phyloP scores from a whole-genome alignment of 1,284 basidiomycete genomes.

The Tylopilus sp. region DNA sequence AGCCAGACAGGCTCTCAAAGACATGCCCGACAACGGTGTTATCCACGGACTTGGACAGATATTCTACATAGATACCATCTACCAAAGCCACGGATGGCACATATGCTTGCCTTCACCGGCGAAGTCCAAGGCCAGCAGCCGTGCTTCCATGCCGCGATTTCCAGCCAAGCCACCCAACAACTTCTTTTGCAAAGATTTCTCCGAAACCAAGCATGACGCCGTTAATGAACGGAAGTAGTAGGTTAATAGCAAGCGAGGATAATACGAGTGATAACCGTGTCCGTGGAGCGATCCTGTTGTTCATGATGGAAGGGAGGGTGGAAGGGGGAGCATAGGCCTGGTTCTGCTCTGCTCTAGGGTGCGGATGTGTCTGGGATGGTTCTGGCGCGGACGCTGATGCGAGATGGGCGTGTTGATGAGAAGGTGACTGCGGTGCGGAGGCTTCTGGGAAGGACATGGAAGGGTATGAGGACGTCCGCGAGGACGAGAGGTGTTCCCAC shows the following conservation, averaged over 20 bases:
- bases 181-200: constrained; percentile 92
- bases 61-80: background rate
- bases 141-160: constrained; percentile 27
- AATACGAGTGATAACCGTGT: constrained; percentile 71
- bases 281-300: constrained; percentile 58
- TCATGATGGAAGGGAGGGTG: constrained; percentile 78
- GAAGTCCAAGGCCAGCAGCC: constrained; percentile 38
- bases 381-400: constrained; percentile 25
- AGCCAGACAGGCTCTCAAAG: constrained; percentile 63
- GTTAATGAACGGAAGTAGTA: constrained; percentile 92
- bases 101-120: constrained; percentile 19
- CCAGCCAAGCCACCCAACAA: constrained; percentile 63
- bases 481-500: constrained; percentile 68
- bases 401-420: constrained; percentile 26
- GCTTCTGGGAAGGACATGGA: constrained; percentile 66
- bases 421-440: constrained; percentile 48
- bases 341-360: constrained; percentile 16
- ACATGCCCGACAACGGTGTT: constrained; percentile 47
- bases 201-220: constrained; percentile 98
- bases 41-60: background rate
- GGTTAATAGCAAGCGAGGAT: constrained; percentile 86
- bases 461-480: constrained; percentile 67
- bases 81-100: no score
- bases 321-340: constrained; percentile 42
- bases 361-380: constrained; percentile 10